A percentile compares a stretch with the other conserved stretches of the same genome.
Conservation (phyloP, 148 eudicot genomes). For the Polygonum aviculare region DNA sequence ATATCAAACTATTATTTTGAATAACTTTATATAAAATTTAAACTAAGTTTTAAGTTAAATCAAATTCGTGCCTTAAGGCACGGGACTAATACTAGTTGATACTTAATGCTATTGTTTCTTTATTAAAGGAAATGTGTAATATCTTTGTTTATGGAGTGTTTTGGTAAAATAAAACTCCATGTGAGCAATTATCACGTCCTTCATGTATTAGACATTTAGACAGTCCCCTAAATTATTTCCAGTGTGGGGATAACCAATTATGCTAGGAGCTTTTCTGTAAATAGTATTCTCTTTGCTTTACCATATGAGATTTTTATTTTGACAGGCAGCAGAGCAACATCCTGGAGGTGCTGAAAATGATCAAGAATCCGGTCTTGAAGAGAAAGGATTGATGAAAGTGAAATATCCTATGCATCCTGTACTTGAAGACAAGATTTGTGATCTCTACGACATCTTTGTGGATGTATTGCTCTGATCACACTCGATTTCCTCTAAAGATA, state of each 20-base stretch:
- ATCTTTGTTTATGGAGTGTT: not conserved
- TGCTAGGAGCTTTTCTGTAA: not conserved
- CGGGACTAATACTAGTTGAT: too few species aligned
- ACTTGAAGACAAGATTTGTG: constrained; percentile 88
- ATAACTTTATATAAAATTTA: too few species aligned
- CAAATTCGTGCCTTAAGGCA: too few species aligned
- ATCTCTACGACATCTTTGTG: constrained; percentile 82
- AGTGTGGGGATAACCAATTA: not conserved
- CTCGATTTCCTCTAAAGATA: not conserved
- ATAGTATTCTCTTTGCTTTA: not conserved
- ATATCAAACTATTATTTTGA: too few species aligned
- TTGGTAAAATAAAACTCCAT: not conserved
- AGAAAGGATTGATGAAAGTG: constrained; percentile 41
- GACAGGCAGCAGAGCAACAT: constrained; percentile 58
- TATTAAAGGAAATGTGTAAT: not conserved
- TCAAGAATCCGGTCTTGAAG: constrained; percentile 49
- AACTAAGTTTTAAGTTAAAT: too few species aligned
- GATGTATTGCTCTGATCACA: constrained; percentile 38
- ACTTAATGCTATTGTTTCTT: not conserved
- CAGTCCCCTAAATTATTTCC: not conserved
- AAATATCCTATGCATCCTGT: constrained; percentile 61
- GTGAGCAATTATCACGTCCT: not conserved
- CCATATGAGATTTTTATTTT: not conserved
- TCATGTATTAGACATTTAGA: not conserved
- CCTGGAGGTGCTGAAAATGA: constrained; percentile 54